A percentile compares a stretch with the other conserved stretches of the same genome.
Evolutionary conservation across 2,329 filamentous ascomycete genomes (phyloP).

Genomic region (Blastomyces gilchristii): DNA sequence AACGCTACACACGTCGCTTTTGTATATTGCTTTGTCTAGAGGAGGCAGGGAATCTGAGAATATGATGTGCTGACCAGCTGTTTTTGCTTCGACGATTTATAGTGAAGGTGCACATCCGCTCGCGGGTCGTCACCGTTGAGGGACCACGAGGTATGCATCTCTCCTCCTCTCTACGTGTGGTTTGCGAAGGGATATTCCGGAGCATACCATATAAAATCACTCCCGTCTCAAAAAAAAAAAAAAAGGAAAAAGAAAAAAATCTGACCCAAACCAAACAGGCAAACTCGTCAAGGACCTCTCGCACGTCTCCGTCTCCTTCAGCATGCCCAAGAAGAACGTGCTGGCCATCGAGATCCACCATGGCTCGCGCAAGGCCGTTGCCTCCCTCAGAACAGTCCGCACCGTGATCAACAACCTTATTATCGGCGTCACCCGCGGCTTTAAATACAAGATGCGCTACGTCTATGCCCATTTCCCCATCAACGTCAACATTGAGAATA

Average conservation of each 20-base stretch:
- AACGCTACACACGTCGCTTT: not conserved
- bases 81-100: conserved; percentile 28
- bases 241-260: not conserved
- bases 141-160: conserved; percentile 68
- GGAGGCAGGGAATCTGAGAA: not conserved
- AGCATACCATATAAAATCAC: not conserved
- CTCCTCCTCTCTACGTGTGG: not conserved
- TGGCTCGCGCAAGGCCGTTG: conserved; percentile 93
- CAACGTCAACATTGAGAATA: conserved; percentile 99
- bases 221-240: no score
- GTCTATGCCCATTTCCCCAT: conserved; percentile 99
- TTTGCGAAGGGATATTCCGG: no score
- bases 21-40: not conserved
- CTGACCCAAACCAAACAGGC: conserved; percentile 42
- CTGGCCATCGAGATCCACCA: conserved; percentile 99
- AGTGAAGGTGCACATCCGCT: conserved; percentile 99
- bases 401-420: conserved; percentile 98
- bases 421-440: conserved; percentile 96
- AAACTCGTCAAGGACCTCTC: conserved; percentile 95
- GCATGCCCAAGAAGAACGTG: conserved; percentile 68
- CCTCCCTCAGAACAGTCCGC: conserved; percentile 94
- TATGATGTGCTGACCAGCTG: conserved; percentile 8
- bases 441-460: conserved; percentile 99
- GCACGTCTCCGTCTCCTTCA: conserved; percentile 95
- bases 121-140: conserved; percentile 90